A percentile compares a stretch with the other conserved stretches of the same genome.
phyloP scores from a whole-genome alignment of 495 filamentous ascomycete genomes.

The Neurospora pannonica region DNA sequence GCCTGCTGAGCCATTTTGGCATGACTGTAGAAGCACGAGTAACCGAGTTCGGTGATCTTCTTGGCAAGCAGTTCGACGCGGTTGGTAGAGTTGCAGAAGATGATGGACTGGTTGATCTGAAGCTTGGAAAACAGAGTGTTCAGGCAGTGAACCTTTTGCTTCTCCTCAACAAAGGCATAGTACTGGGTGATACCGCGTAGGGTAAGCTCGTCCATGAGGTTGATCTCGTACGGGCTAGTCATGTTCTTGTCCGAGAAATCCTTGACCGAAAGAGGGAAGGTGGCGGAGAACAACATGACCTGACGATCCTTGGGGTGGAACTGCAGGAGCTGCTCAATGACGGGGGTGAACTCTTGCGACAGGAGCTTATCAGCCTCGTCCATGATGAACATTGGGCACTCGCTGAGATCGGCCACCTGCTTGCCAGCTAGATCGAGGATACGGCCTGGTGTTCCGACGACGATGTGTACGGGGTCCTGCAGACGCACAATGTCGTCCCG shows the following conservation, averaged over 20 bases:
- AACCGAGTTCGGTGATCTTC: constrained; percentile 98
- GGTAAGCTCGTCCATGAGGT: constrained; percentile 98
- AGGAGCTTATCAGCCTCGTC: constrained; percentile 97
- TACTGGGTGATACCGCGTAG: constrained; percentile 97
- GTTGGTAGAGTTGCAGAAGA: constrained; percentile 99
- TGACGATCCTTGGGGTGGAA: constrained; percentile 95
- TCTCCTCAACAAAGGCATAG: constrained; percentile 98
- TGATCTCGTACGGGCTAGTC: constrained; percentile 92
- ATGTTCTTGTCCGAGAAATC: constrained; percentile 98
- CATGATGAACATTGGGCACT: constrained; percentile 97
- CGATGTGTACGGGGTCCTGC: constrained; percentile 88
- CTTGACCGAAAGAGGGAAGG: constrained; percentile 93
- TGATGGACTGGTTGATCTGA: constrained; percentile 99
- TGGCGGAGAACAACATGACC: constrained; percentile 98
- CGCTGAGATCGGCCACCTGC: constrained; percentile 88
- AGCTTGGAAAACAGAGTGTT: constrained; percentile 98
- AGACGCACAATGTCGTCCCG: constrained; percentile 96
- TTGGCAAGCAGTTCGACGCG: constrained; percentile 95
- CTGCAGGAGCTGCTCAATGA: constrained; percentile 86
- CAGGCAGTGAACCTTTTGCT: constrained; percentile 97
- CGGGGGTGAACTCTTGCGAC: constrained; percentile 90
- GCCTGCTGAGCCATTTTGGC: constrained; percentile 97
- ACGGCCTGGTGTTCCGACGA: constrained; percentile 92
- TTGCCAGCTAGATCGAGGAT: constrained; percentile 94
- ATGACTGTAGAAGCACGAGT: constrained; percentile 99